Base-by-base conservation (phyloP, 2,329 filamentous ascomycete genomes). In the Stromatinia cepivora region DNA sequence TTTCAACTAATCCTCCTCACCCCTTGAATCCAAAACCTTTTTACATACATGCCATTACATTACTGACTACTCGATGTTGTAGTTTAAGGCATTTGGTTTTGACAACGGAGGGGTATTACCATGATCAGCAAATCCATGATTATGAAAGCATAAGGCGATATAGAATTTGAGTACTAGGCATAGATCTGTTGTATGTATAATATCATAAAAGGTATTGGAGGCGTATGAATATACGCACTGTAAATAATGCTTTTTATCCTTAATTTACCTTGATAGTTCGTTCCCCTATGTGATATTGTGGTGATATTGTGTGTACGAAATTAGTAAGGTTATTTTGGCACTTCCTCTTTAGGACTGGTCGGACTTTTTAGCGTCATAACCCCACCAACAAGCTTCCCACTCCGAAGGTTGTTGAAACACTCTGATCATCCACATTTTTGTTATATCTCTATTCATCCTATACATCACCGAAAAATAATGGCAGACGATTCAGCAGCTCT, bases 401-500 rank as follows among this genome's bases (percentile, higher is more conserved):
- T 52, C n/a, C 46, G 48, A 46, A 61, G 15, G 39, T 42, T 42
- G 48, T 36, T 36, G 8, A 59, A 50, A 67, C 52, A 50, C 28
- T 45, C 25, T 39, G 39, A 59, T 59, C 42, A 15, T 59, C 25
- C 6, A 52, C 46, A 28, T 39, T 28, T 34, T 34, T 39, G n/a
- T 36, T 57, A 57, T 31, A 36, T 17, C 6, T n/a, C 28, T 39
- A 28, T 52, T 52, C 17, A 28, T 64, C n/a, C 9, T 64, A 22
- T 28, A 42, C 22, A 50, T 34, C 28, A 28, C 11, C 31, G 36
- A 25, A 36, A 61, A 72, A 67, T 17, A 59, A 84, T 84, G 82
- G 82, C 85, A 75, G 85, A 90, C 78, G 85, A 89, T 78, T 90
- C 88, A 57, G 91, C 90, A 76, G 82, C 85, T 69, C 82, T 84